Evolutionary conservation across 805 yeast genomes (phyloP).

Genomic region (Suhomyces xylopsoci): DNA sequence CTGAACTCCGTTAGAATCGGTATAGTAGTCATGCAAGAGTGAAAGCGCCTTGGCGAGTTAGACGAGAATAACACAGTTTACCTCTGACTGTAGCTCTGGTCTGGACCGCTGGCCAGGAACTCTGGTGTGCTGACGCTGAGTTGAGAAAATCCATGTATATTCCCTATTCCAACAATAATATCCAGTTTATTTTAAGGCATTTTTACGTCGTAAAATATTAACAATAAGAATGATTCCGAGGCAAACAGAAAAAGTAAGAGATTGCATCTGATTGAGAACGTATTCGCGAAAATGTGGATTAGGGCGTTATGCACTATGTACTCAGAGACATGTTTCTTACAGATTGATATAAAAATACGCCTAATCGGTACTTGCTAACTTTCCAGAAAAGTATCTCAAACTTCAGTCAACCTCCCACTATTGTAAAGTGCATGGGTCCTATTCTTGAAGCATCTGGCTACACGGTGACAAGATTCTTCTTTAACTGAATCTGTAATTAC

Average conservation of each 20-base stretch:
- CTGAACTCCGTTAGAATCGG: too few relatives aligned
- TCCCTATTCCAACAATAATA: neutral
- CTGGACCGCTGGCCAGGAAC: neutral
- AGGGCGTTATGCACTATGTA: neutral
- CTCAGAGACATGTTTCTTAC: neutral
- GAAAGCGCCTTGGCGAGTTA: neutral
- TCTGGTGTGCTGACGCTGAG: neutral
- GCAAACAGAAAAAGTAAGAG: neutral
- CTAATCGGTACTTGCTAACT: neutral
- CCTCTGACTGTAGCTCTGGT: neutral
- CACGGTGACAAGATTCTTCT: neutral
- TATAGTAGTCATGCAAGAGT: neutral
- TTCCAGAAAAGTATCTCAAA: neutral
- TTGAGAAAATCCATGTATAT: neutral
- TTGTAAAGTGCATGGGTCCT: neutral
- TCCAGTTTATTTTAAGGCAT: neutral
- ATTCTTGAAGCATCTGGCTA: neutral
- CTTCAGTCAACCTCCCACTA: neutral
- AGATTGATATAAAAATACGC: neutral
- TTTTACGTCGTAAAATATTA: neutral
- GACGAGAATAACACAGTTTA: neutral
- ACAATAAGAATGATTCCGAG: neutral
- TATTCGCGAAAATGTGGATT: neutral
- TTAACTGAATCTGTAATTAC: neutral
- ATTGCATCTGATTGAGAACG: neutral